Evolutionary conservation across 345 rosid genomes (phyloP).

Genomic region (Erysimum cheiranthoides): DNA sequence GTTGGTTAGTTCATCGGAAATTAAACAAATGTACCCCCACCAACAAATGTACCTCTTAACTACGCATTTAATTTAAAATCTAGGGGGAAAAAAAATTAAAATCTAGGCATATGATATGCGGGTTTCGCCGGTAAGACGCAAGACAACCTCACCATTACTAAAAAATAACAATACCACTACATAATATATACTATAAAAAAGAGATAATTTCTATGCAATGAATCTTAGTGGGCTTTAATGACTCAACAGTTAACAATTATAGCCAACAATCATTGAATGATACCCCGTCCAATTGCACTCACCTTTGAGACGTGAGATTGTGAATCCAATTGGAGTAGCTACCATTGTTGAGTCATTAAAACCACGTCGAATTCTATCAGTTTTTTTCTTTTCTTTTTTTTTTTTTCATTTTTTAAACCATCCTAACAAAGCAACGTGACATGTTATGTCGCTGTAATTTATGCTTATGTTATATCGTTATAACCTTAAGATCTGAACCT

Average conservation of each 20-base stretch:
- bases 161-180: not conserved
- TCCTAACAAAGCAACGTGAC: too few relatives aligned
- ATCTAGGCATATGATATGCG: not conserved
- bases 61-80: not conserved
- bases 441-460: too few relatives aligned
- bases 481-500: too few relatives aligned
- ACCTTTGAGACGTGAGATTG: too few relatives aligned
- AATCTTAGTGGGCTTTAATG: not conserved
- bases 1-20: slow-evolving; percentile 2
- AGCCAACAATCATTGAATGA: not conserved
- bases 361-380: too few relatives aligned
- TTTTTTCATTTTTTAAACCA: too few relatives aligned
- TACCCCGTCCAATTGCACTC: not conserved
- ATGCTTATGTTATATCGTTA: too few relatives aligned
- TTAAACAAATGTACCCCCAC: not conserved
- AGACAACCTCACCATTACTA: slow-evolving; percentile 33
- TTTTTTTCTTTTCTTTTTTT: too few relatives aligned
- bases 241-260: not conserved
- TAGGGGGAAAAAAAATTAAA: not conserved
- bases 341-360: too few relatives aligned
- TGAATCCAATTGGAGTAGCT: too few relatives aligned
- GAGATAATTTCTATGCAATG: not conserved
- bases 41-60: not conserved
- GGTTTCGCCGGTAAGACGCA: slow-evolving; percentile 1
- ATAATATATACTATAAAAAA: too few relatives aligned